Percentiles rank a stretch among this genome's conserved stretches.
Evolutionary conservation across 2,329 filamentous ascomycete species (phyloP).

Genomic region (Ophiobolus disseminans): DNA sequence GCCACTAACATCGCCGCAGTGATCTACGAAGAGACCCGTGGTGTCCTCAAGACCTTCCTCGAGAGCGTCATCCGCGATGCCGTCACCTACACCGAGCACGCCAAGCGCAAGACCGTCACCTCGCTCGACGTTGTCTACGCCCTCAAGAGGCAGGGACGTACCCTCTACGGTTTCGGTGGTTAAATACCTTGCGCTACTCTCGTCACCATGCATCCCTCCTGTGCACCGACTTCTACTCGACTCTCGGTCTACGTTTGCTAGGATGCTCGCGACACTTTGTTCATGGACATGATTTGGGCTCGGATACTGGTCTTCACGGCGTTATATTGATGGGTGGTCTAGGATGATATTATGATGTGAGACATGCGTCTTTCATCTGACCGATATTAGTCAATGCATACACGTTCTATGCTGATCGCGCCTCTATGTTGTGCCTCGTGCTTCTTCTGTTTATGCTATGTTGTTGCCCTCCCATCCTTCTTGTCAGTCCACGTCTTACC

Average conservation of each 20-base stretch:
- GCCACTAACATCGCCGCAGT: slow-evolving; percentile 54
- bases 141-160: slow-evolving; percentile 70
- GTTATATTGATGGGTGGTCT: slow-evolving; percentile 37
- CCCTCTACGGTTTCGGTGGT: slow-evolving; percentile 89
- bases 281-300: slow-evolving; percentile 36
- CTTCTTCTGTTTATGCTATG: neutral
- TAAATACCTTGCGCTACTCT: slow-evolving; percentile 53
- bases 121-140: slow-evolving; percentile 70
- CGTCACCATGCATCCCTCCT: slow-evolving; percentile 16
- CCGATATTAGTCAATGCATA: slow-evolving; percentile 40
- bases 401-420: slow-evolving; percentile 13
- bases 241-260: slow-evolving; percentile 22
- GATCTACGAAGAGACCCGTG: slow-evolving; percentile 81
- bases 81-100: slow-evolving; percentile 80
- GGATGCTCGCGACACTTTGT: slow-evolving; percentile 28
- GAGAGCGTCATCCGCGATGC: slow-evolving; percentile 78
- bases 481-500: too few relatives aligned
- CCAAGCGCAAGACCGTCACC: slow-evolving; percentile 81
- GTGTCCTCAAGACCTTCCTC: slow-evolving; percentile 80
- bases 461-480: too few relatives aligned
- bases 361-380: slow-evolving; percentile 23
- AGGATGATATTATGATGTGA: slow-evolving; percentile 34
- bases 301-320: slow-evolving; percentile 40
- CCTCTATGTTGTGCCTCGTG: neutral
- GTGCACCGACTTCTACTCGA: slow-evolving; percentile 13